These are phyloP conservation scores for Nyctanthes arbortristis DNA, from an alignment of 257 asterid genomes.

Conservation along the genomic window DNA sequence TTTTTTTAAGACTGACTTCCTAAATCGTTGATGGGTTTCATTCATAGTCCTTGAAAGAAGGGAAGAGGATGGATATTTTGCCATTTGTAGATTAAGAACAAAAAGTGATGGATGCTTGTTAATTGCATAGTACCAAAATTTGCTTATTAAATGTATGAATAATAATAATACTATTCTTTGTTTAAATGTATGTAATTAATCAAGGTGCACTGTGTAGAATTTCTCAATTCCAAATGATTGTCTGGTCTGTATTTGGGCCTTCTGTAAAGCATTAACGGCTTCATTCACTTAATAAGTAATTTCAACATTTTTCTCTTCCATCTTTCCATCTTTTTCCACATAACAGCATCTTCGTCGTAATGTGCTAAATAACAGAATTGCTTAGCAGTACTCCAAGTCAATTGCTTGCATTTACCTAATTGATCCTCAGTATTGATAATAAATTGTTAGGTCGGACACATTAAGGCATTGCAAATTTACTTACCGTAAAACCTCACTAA, in stretches of 20 bases:
- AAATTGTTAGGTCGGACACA: too few species aligned
- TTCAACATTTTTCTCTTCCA: not conserved
- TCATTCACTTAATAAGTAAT: not conserved
- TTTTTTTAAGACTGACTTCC: not conserved
- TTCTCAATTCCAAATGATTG: not conserved
- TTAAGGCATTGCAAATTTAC: too few species aligned
- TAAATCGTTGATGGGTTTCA: constrained; percentile 6
- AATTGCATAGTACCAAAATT: not conserved
- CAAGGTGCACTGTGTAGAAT: not conserved
- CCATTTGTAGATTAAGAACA: not conserved
- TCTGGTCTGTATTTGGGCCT: not conserved
- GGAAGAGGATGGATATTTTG: not conserved
- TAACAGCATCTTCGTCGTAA: too few species aligned
- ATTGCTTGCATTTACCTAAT: too few species aligned
- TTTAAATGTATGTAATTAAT: not conserved
- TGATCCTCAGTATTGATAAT: too few species aligned
- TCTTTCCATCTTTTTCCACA: too few species aligned
- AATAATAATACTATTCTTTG: not conserved
- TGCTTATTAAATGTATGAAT: not conserved
- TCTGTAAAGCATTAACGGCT: not conserved
- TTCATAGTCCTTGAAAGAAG: not conserved
- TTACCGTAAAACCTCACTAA: too few species aligned
- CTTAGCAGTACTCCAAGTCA: too few species aligned
- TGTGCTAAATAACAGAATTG: too few species aligned
- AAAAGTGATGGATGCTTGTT: not conserved